Evolutionary conservation across 495 filamentous ascomycete species (phyloP).

Genomic region (Hamigera avellanea): DNA sequence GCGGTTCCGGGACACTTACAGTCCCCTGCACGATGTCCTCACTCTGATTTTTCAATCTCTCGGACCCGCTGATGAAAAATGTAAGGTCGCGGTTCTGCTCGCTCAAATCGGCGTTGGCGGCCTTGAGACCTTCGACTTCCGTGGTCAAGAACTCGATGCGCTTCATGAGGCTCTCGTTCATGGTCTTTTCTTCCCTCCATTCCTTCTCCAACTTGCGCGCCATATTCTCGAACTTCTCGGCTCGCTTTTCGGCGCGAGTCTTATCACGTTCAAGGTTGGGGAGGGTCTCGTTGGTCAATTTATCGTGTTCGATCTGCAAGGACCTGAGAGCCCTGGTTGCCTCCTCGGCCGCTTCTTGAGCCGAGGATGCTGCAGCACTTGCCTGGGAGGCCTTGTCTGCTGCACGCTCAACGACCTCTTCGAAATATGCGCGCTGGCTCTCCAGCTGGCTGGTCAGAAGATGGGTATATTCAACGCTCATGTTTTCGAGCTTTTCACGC

Average conservation of each 20-base stretch:
- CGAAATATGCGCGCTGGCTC: conserved; percentile 84
- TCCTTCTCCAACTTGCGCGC: conserved; percentile 65
- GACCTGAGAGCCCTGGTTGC: conserved; percentile 39
- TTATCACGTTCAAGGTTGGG: conserved; percentile 58
- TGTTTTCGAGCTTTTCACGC: conserved; percentile 80
- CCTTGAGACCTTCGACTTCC: conserved; percentile 41
- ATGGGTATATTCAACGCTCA: conserved; percentile 88
- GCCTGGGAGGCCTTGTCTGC: conserved; percentile 82
- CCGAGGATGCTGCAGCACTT: conserved; percentile 49
- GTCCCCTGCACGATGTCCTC: conserved; percentile 49
- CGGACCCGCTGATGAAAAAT: conserved; percentile 76
- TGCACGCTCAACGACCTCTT: conserved; percentile 82
- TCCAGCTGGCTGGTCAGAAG: conserved; percentile 87
- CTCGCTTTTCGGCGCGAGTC: conserved; percentile 52
- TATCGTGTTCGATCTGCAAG: conserved; percentile 43
- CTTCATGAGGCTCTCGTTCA: conserved; percentile 67
- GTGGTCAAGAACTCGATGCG: conserved; percentile 55
- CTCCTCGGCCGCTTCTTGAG: conserved; percentile 39
- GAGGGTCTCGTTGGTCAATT: conserved; percentile 46
- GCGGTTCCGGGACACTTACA: conserved; percentile 39
- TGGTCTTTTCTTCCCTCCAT: conserved; percentile 78
- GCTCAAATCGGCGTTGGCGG: conserved; percentile 48
- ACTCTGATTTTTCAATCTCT: conserved; percentile 62
- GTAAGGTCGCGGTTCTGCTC: conserved; percentile 85
- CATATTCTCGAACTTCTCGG: conserved; percentile 59